Conservation (phyloP, 208 protist genomes). For the Blechomonas ayalai region DNA sequence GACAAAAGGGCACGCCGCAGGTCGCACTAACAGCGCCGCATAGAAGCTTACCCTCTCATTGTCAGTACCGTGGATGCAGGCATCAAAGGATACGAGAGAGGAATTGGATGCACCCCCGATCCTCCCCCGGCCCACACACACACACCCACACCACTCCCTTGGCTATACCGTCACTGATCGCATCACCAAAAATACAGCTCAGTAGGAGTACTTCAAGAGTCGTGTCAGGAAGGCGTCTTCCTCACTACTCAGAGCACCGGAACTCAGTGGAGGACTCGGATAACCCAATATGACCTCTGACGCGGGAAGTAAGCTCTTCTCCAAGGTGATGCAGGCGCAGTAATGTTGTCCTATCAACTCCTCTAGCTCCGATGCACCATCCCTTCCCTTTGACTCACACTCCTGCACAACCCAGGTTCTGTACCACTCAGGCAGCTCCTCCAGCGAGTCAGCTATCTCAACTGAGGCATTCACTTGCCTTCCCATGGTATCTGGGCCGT, state of each 20-base stretch:
- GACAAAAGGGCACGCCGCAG: neutral
- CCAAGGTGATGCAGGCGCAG: slow-evolving; percentile 57
- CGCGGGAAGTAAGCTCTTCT: slow-evolving; percentile 31
- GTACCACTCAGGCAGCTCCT: slow-evolving; percentile 72
- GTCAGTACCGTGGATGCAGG: slow-evolving; percentile 2
- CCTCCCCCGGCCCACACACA: too few species aligned
- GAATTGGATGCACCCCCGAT: too few species aligned
- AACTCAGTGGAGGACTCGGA: slow-evolving; percentile 23
- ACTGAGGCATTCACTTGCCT: slow-evolving; percentile 47
- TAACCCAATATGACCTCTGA: slow-evolving; percentile 77
- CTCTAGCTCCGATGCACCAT: slow-evolving; percentile 14
- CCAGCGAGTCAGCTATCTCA: slow-evolving; percentile 47
- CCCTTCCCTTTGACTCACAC: slow-evolving; percentile 14
- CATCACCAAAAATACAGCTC: too few species aligned
- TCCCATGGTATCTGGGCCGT: slow-evolving; percentile 28
- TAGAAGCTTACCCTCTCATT: too few species aligned
- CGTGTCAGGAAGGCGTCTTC: slow-evolving; percentile 47
- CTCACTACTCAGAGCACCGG: slow-evolving; percentile 22
- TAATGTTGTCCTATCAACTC: slow-evolving; percentile 37
- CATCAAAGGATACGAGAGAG: slow-evolving; percentile 8
- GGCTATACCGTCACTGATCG: too few species aligned
- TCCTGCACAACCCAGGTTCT: slow-evolving; percentile 22
- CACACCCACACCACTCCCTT: neutral
- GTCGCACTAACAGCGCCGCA: neutral
- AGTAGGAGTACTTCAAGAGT: slow-evolving; percentile 68